Base-by-base conservation (phyloP, 495 filamentous ascomycete species). In the Xylaria palmicola region DNA sequence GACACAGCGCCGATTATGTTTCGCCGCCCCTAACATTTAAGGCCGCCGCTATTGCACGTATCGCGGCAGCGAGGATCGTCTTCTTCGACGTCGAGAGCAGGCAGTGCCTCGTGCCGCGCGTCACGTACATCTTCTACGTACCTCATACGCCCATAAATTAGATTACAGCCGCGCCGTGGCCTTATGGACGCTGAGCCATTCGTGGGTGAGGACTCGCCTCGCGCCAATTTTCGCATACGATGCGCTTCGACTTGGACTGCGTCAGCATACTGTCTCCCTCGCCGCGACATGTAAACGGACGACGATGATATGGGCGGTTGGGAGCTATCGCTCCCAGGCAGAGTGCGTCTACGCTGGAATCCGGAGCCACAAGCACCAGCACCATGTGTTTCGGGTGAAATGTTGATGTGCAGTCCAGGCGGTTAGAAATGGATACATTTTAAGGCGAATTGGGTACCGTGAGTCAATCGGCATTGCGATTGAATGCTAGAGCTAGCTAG, bases 51-150 rank as follows among this genome's bases (percentile, higher is more conserved):
- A n/a, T n/a, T n/a, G n/a, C n/a, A 71, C 68, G 4, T 61, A n/a
- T n/a, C n/a, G n/a, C 66, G 1, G 59, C 77, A 0, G 75, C 73
- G 0, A 77, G 75, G 53, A 54, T 79, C 2, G 68, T 72, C 8
- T 79, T 79, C 57, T 78, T 79, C 24, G 69, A 73, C 7, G 48
- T 64, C 7, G 26, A 27, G 0, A 72, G 69, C 0, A 71, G 71
- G 1, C 57, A 65, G 20, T 44, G 37, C 10, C 63, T 70, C 7
- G 26, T 61, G 6, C 68, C 60, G 37, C 68, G 68, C 29, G 57
- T 70, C 32, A 68, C 80, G n/a, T 72, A 75, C 17, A 80, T 77
- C 64, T 72, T 73, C 55, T n/a, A n/a, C n/a, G n/a, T n/a, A n/a
- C n/a, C n/a, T n/a, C n/a, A n/a, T n/a, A n/a, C n/a, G n/a, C n/a